Evolutionary conservation across 805 yeast species (phyloP), one percentile per base, ranked within the genome.

Genomic region (Vanderwaltozyma verrucispora): DNA sequence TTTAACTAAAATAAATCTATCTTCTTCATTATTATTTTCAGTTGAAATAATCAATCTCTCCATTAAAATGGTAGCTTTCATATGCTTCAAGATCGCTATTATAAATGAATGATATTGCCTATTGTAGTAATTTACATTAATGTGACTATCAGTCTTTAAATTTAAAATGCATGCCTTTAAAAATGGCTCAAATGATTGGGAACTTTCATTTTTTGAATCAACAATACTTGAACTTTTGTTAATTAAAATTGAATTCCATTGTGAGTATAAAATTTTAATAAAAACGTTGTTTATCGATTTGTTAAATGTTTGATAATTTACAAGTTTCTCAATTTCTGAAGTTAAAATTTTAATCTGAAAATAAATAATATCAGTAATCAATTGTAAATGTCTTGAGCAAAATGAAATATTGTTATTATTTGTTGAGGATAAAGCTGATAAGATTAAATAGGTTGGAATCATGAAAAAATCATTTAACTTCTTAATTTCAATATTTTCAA

Each of bases 31-130:
- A 11, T 25, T 16, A 20, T 30, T 18, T 4, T 15, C 27, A 17
- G 20, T 26, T 13, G 39, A 18, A 24, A 35, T 31, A 25, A 36
- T 36, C 13, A 36, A n/a, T 20, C 19, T 32, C 20, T 28, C 24
- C 39, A 36, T 36, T 16, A 36, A 11, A 7, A 30, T 26, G 27
- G 31, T 36, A 14, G 29, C 29, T 31, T 36, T 36, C 3, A 31
- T 12, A 13, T 26, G 27, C 10, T 31, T 36, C 35, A 36, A 20
- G 3, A 33, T 25, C 2, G 35, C 7, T 10, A 16, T 6, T 11
- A 31, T 2, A 17, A 36, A 31, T 13, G 15, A 13, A 14, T 36
- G 39, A 19, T 36, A 35, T 14, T 27, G 27, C 14, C 4, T 13
- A 12, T 25, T 25, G 9, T 27, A 27, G 12, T 27, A 27, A 20